Evolutionary conservation across 2,329 filamentous ascomycete species (phyloP).

Genomic region (Diplodia corticola): DNA sequence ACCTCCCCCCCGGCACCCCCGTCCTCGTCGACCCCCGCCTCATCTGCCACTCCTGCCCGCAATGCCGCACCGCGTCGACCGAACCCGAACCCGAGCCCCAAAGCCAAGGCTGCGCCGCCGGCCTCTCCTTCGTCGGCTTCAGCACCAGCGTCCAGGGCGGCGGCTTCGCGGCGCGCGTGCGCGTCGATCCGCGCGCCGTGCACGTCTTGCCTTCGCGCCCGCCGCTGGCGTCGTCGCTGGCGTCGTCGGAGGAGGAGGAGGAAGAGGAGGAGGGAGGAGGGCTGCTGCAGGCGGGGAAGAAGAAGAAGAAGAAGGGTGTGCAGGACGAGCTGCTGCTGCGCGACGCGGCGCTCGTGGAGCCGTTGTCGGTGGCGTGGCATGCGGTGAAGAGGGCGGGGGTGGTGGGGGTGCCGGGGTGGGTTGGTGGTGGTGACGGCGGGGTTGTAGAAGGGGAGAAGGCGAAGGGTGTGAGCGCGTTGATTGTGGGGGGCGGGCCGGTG

Average conservation of each 20-base stretch:
- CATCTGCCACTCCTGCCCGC: constrained; percentile 31
- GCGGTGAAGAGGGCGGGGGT: constrained; percentile 35
- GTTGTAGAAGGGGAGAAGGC: neutral
- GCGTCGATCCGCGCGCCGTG: constrained; percentile 51
- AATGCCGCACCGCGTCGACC: constrained; percentile 23
- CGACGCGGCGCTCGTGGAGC: constrained; percentile 61
- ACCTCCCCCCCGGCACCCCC: constrained; percentile 30
- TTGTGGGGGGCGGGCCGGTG: constrained; percentile 64
- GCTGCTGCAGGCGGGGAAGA: too few species aligned
- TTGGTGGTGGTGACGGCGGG: neutral
- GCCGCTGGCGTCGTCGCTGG: too few species aligned
- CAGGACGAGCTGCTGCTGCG: too few species aligned
- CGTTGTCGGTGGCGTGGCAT: constrained; percentile 65
- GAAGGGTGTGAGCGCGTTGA: constrained; percentile 51
- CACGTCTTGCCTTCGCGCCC: constrained; percentile 57
- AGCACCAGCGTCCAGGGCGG: constrained; percentile 44
- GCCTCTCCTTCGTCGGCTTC: constrained; percentile 24
- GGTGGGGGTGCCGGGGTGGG: neutral
- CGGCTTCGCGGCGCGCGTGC: constrained; percentile 57
- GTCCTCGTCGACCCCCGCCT: constrained; percentile 36
- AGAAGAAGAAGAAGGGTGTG: too few species aligned
- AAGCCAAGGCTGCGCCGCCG: constrained; percentile 34
- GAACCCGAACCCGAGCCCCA: neutral
- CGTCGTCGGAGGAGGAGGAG: too few species aligned
- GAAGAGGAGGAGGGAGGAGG: constrained; percentile 23